Evolutionary conservation across 2,329 filamentous ascomycete genomes (phyloP).

Genomic region (Dactylellina parvicollis): DNA sequence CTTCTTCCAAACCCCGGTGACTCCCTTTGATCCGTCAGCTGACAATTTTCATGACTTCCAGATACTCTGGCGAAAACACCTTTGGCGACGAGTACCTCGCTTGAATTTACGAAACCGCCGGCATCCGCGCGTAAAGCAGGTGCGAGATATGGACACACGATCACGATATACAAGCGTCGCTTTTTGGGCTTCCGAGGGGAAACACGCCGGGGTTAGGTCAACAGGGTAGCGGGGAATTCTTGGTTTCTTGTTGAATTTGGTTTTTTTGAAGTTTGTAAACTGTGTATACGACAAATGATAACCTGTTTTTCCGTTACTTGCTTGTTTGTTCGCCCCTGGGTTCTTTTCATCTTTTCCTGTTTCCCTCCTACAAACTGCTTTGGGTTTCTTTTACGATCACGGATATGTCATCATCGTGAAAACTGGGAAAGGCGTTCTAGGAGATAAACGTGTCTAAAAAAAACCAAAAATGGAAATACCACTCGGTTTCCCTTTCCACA

Average conservation of each 20-base stretch:
- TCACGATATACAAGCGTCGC: constrained; percentile 32
- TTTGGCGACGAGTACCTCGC: constrained; percentile 70
- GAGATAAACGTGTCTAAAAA: constrained; percentile 40
- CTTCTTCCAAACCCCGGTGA: neutral
- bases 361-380: constrained; percentile 39
- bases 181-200: constrained; percentile 15
- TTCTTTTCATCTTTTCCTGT: constrained; percentile 17
- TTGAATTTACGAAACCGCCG: constrained; percentile 56
- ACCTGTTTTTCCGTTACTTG: constrained; percentile 21
- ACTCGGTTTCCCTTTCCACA: neutral
- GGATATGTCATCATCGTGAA: constrained; percentile 31
- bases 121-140: constrained; percentile 9
- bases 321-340: constrained; percentile 5
- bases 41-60: constrained; percentile 59
- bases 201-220: constrained; percentile 16
- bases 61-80: constrained; percentile 98
- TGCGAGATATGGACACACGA: constrained; percentile 17
- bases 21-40: constrained; percentile 56
- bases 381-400: constrained; percentile 45
- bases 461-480: constrained; percentile 28
- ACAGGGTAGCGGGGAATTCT: constrained; percentile 36
- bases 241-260: constrained; percentile 28
- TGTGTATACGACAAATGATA: constrained; percentile 48
- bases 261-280: constrained; percentile 26
- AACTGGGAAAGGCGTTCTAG: constrained; percentile 48